Percentiles rank a stretch among this genome's conserved stretches.
Evolutionary conservation across 1,284 basidiomycete species (phyloP).

Genomic region (Macrocystidia cucumis): DNA sequence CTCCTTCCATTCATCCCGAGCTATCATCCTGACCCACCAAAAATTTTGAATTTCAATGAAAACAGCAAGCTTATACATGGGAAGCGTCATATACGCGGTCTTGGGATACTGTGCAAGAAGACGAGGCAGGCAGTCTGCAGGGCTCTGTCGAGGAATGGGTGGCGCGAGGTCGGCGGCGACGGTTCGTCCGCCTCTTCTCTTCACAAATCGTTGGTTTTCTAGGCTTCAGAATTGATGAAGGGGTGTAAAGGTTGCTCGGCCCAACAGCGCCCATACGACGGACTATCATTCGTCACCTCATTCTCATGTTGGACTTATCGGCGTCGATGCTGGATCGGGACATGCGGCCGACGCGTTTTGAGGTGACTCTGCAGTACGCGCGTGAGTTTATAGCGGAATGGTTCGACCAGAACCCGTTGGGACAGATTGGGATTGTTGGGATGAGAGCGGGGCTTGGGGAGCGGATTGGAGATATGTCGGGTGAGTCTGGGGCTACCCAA

Average conservation of each 20-base stretch:
- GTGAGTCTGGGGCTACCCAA: slow-evolving; percentile 37
- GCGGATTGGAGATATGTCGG: slow-evolving; percentile 83
- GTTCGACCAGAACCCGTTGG: slow-evolving; percentile 99
- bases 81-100: slow-evolving; percentile 91
- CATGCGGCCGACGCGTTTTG: slow-evolving; percentile 90
- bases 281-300: slow-evolving; percentile 93
- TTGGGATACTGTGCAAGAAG: slow-evolving; percentile 97
- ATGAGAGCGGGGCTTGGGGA: slow-evolving; percentile 88
- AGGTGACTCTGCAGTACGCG: slow-evolving; percentile 83
- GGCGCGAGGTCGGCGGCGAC: slow-evolving; percentile 76
- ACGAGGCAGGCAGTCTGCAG: slow-evolving; percentile 88
- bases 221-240: too few relatives aligned
- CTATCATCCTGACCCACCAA: too few relatives aligned
- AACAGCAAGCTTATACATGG: slow-evolving; percentile 84
- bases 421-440: slow-evolving; percentile 92
- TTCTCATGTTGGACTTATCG: slow-evolving; percentile 88
- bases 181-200: slow-evolving; percentile 55
- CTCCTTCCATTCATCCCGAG: slow-evolving; percentile 4
- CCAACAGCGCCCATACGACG: slow-evolving; percentile 86
- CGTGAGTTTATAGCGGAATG: slow-evolving; percentile 91
- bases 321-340: slow-evolving; percentile 92
- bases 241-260: slow-evolving; percentile 50
- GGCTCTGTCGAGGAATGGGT: slow-evolving; percentile 86
- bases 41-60: too few relatives aligned
- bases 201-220: slow-evolving; percentile 1